Conservation (phyloP, 257 asterid genomes). For the Oldenlandia corymbosa region DNA sequence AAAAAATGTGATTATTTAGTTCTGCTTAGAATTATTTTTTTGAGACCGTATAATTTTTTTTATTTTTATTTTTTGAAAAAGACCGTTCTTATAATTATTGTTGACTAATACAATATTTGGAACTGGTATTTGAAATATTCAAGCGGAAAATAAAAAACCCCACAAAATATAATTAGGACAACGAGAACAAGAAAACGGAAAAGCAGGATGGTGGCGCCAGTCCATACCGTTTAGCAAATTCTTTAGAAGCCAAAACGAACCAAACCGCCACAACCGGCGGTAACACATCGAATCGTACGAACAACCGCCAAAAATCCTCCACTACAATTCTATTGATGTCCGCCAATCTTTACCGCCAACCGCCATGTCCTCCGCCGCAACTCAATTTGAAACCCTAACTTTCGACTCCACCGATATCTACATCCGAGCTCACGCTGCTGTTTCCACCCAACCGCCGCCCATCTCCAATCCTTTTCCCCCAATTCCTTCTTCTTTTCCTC, state of each 20-base stretch:
- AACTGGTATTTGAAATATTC: too few species aligned
- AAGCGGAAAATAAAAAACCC: too few species aligned
- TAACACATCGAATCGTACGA: background rate
- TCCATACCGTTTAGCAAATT: slow-evolving; percentile 4
- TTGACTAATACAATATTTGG: too few species aligned
- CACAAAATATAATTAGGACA: too few species aligned
- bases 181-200: background rate
- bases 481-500: slow-evolving; percentile 47
- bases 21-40: too few species aligned
- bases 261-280: background rate
- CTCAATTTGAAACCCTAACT: slow-evolving; percentile 36
- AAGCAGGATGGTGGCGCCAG: slow-evolving; percentile 15
- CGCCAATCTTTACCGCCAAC: slow-evolving; percentile 18
- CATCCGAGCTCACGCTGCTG: slow-evolving; percentile 47
- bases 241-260: background rate
- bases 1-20: too few species aligned
- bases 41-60: too few species aligned
- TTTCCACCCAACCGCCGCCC: slow-evolving; percentile 33
- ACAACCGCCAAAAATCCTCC: background rate
- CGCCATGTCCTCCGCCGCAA: slow-evolving; percentile 40
- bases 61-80: too few species aligned
- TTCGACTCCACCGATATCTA: slow-evolving; percentile 47
- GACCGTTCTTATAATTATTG: too few species aligned
- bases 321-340: background rate
- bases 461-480: slow-evolving; percentile 31